Percentiles rank a stretch among this genome's conserved stretches.
These are phyloP conservation scores for Emericellopsis atlantica DNA, from an alignment of 2,329 filamentous ascomycete genomes.

Conservation along the genomic window DNA sequence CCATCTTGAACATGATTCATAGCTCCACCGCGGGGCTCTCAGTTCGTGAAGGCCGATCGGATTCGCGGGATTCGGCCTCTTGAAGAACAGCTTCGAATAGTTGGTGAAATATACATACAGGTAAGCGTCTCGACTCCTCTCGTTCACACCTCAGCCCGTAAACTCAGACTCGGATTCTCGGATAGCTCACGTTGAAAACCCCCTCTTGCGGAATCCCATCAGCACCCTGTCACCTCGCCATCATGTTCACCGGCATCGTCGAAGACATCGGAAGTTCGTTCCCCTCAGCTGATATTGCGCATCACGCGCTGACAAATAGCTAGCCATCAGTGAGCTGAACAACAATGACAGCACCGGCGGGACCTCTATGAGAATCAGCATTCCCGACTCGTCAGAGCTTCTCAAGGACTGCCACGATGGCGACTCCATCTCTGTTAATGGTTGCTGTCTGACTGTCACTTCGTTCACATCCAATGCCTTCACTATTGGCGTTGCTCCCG, in stretches of 20 bases:
- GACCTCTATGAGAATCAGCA: constrained; percentile 77
- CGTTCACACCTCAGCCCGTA: too few species aligned
- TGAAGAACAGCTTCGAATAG: too few species aligned
- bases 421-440: constrained; percentile 92
- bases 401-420: constrained; percentile 75
- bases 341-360: constrained; percentile 72
- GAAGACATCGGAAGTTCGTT: constrained; percentile 81
- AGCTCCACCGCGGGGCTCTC: constrained; percentile 1
- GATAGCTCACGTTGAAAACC: too few species aligned
- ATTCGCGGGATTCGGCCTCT: too few species aligned
- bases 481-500: constrained; percentile 87
- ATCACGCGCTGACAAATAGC: not conserved
- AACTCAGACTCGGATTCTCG: too few species aligned
- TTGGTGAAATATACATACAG: too few species aligned
- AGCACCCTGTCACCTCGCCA: constrained; percentile 5
- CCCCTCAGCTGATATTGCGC: not conserved
- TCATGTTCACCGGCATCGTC: constrained; percentile 93
- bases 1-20: too few species aligned
- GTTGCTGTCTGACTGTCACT: constrained; percentile 86
- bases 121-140: too few species aligned
- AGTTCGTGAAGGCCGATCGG: not conserved
- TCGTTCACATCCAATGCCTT: constrained; percentile 44
- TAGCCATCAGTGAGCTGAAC: constrained; percentile 76
- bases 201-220: too few species aligned
- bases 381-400: constrained; percentile 54